phyloP scores from a whole-genome alignment of 192 early-diverging fungal genomes.

The Coemansia sp. region DNA sequence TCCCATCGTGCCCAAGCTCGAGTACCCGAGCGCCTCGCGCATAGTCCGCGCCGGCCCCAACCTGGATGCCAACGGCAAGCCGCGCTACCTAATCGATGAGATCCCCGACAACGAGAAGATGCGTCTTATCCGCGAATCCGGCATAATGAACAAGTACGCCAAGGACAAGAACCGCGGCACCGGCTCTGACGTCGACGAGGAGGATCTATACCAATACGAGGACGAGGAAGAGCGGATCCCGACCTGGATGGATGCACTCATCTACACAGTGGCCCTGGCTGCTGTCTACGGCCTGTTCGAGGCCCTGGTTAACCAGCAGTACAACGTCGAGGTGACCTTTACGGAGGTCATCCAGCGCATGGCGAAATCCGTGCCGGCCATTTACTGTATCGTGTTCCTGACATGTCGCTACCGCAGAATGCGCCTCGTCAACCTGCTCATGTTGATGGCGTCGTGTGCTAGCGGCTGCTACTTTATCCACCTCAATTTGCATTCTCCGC shows the following conservation, averaged over 20 bases:
- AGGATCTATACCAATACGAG: conserved; percentile 11
- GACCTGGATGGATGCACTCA: conserved; percentile 36
- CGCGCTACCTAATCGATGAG: conserved; percentile 52
- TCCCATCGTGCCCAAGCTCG: conserved; percentile 17
- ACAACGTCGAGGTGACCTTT: conserved; percentile 32
- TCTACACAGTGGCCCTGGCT: conserved; percentile 36
- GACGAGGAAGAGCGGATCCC: conserved; percentile 18
- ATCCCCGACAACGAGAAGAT: conserved; percentile 52
- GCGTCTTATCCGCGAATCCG: conserved; percentile 50
- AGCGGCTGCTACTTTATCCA: conserved; percentile 66
- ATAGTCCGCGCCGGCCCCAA: conserved; percentile 39
- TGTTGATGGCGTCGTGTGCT: conserved; percentile 51
- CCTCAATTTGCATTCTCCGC: conserved; percentile 62
- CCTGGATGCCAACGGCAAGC: conserved; percentile 42
- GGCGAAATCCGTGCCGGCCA: conserved; percentile 38
- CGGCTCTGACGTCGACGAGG: conserved; percentile 27
- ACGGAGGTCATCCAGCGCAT: conserved; percentile 28
- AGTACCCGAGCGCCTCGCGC: conserved; percentile 36
- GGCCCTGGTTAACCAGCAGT: conserved; percentile 53
- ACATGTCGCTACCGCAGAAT: conserved; percentile 56
- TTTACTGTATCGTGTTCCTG: conserved; percentile 61
- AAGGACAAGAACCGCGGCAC: conserved; percentile 18
- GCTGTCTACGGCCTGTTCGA: conserved; percentile 47
- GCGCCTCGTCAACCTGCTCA: conserved; percentile 50
- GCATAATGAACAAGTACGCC: conserved; percentile 39